Conservation (phyloP, 2,329 filamentous ascomycete species). For the Beauveria varroae region DNA sequence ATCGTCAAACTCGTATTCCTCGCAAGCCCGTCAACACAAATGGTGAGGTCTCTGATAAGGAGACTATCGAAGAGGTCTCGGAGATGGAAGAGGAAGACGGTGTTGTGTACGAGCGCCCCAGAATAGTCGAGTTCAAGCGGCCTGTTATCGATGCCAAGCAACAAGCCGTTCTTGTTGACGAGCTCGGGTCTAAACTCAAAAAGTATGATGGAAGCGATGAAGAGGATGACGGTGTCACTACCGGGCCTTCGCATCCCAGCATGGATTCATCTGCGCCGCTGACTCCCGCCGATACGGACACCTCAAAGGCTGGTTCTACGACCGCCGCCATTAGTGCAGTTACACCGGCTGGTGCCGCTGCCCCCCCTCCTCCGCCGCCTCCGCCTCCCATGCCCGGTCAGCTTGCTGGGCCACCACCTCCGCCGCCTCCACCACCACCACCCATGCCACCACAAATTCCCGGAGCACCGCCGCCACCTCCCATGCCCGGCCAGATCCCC, state of each 20-base stretch:
- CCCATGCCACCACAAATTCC: slow-evolving; percentile 25
- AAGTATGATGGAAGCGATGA: slow-evolving; percentile 66
- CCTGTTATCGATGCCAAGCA: slow-evolving; percentile 58
- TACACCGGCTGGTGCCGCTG: slow-evolving; percentile 25
- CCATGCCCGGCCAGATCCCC: slow-evolving; percentile 23
- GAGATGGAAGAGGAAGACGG: slow-evolving; percentile 46
- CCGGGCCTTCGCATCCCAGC: slow-evolving; percentile 68
- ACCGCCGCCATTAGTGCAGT: slow-evolving; percentile 29
- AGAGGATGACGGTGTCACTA: slow-evolving; percentile 61
- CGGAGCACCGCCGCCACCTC: slow-evolving; percentile 31
- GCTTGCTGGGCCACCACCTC: slow-evolving; percentile 25
- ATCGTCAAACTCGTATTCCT: slow-evolving; percentile 49
- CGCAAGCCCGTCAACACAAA: slow-evolving; percentile 45
- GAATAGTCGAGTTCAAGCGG: slow-evolving; percentile 69
- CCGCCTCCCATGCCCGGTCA: slow-evolving; percentile 31
- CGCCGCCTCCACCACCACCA: slow-evolving; percentile 32
- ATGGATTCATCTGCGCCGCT: slow-evolving; percentile 63
- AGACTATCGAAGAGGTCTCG: slow-evolving; percentile 40
- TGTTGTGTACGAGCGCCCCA: slow-evolving; percentile 68
- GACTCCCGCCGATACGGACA: slow-evolving; percentile 54
- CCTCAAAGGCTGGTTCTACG: slow-evolving; percentile 52
- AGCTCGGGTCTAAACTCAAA: slow-evolving; percentile 71
- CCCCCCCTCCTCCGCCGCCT: slow-evolving; percentile 35
- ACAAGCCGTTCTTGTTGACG: slow-evolving; percentile 56
- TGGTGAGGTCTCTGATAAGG: slow-evolving; percentile 35